Evolutionary conservation across 2,329 filamentous ascomycete genomes (phyloP), one percentile per base, ranked within the genome.

Genomic region (Bipolaris bicolor): DNA sequence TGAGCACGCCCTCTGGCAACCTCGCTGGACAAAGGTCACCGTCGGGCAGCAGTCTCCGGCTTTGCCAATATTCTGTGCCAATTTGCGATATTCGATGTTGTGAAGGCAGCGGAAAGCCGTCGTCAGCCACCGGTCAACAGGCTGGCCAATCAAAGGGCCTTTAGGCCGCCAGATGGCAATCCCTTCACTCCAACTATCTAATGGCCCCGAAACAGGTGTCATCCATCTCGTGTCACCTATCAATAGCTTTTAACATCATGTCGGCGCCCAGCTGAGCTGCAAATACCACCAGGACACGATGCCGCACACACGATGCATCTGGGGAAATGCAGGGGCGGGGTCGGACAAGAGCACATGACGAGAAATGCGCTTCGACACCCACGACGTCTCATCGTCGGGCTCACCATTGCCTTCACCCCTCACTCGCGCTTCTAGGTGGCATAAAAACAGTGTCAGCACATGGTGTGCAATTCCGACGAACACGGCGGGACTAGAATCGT

Each of bases 101-200:
- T 20, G 16, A 24, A 31, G 1, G 20, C 34, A 34, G 15, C 5
- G 33, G 20, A 11, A 20, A 20, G 43, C 16, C 15, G 41, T 15
- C 5, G 37, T 39, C 16, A 51, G 55, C 54, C n/a, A 58, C 58
- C 58, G 58, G 58, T 61, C 54, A 57, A 44, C 18, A 37, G 2
- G 7, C 15, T 31, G 31, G 22, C 63, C 63, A 64, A 64, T 66
- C 48, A 63, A 31, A 34, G 34, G 7, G 24, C 18, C 22, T 11
- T 16, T 33, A 10, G 39, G 49, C 15, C 33, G 57, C 49, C 53
- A 63, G 46, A 49, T 55, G 47, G 47, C 47, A 34, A 43, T 55
- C 47, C 34, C 33, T 24, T 54, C 48, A 39, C 58, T 52, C 13
- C 40, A 24, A 18, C 20, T 53, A 22, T 40, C 55, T 44, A 37